phyloP scores from a whole-genome alignment of 805 yeast species.

The Lipomyces sp. region DNA sequence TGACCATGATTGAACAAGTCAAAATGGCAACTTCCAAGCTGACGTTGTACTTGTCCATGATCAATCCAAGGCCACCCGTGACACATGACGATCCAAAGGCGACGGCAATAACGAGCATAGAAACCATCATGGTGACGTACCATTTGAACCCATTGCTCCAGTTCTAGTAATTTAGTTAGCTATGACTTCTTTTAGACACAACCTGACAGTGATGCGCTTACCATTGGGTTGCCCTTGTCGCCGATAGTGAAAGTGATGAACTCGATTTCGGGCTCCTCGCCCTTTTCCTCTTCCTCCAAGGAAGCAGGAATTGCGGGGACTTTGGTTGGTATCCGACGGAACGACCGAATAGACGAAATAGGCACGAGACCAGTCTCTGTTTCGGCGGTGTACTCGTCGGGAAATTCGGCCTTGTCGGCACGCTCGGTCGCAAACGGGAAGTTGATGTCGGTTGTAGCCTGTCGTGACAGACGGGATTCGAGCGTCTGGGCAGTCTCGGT shows the following conservation, averaged over 20 bases:
- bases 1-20: constrained; percentile 80
- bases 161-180: constrained; percentile 9
- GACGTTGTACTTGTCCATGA: constrained; percentile 64
- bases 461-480: constrained; percentile 56
- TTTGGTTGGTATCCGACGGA: constrained; percentile 17
- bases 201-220: constrained; percentile 4
- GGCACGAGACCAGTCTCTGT: constrained; percentile 88
- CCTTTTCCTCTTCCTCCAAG: constrained; percentile 33
- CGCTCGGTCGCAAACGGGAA: constrained; percentile 44
- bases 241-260: constrained; percentile 75
- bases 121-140: constrained; percentile 60
- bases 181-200: neutral
- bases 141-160: constrained; percentile 25
- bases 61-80: constrained; percentile 76
- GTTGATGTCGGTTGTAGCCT: constrained; percentile 50
- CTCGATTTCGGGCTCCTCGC: constrained; percentile 46
- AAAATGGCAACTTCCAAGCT: constrained; percentile 74
- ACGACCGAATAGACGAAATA: constrained; percentile 53
- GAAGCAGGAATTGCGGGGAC: constrained; percentile 7
- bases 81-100: constrained; percentile 93
- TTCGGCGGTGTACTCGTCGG: constrained; percentile 88
- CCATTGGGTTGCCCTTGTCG: constrained; percentile 82
- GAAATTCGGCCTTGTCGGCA: constrained; percentile 54
- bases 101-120: constrained; percentile 76
- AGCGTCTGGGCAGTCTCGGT: constrained; percentile 73